Evolutionary conservation across 2,329 filamentous ascomycete genomes (phyloP).

Genomic region (Verticillium nonalfalfae): DNA sequence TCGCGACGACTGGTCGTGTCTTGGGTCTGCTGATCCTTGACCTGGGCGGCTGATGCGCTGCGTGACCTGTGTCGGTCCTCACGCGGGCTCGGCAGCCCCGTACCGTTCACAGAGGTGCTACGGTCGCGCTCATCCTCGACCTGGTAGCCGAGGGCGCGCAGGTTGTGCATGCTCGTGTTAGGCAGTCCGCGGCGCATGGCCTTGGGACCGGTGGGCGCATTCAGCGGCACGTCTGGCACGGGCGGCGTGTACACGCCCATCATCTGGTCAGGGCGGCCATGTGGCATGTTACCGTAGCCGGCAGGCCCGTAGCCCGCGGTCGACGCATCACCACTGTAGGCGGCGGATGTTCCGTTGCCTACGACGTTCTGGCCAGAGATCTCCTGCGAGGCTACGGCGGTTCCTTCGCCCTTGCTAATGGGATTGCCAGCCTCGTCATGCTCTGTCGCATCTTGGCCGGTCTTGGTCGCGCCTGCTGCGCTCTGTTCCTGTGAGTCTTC

Average conservation of each 20-base stretch:
- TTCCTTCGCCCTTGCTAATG: conserved; percentile 11
- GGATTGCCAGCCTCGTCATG: conserved; percentile 3
- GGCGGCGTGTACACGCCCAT: conserved; percentile 22
- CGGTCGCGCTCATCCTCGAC: conserved; percentile 29
- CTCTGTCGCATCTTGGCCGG: background rate
- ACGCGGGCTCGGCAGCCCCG: conserved; percentile 21
- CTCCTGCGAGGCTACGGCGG: conserved; percentile 14
- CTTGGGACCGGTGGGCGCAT: conserved; percentile 85
- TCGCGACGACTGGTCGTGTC: conserved; percentile 24
- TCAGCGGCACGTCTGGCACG: conserved; percentile 46
- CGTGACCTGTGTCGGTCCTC: conserved; percentile 31
- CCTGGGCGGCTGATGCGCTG: conserved; percentile 39
- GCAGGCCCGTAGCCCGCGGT: conserved; percentile 21
- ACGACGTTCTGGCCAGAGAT: conserved; percentile 18
- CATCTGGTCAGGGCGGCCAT: conserved; percentile 7
- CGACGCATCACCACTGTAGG: conserved; percentile 18
- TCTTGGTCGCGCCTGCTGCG: conserved; percentile 7
- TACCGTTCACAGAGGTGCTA: conserved; percentile 16
- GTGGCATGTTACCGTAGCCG: conserved; percentile 8
- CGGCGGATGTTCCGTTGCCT: conserved; percentile 16
- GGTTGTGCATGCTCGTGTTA: conserved; percentile 69
- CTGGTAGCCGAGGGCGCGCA: conserved; percentile 47
- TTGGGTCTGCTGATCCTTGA: conserved; percentile 20
- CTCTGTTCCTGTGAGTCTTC: conserved; percentile 14
- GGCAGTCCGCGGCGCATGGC: conserved; percentile 87